A percentile compares a stretch with the other conserved stretches of the same genome.
Evolutionary conservation across 2,329 filamentous ascomycete genomes (phyloP).

Genomic region (Teratosphaeria destructans): DNA sequence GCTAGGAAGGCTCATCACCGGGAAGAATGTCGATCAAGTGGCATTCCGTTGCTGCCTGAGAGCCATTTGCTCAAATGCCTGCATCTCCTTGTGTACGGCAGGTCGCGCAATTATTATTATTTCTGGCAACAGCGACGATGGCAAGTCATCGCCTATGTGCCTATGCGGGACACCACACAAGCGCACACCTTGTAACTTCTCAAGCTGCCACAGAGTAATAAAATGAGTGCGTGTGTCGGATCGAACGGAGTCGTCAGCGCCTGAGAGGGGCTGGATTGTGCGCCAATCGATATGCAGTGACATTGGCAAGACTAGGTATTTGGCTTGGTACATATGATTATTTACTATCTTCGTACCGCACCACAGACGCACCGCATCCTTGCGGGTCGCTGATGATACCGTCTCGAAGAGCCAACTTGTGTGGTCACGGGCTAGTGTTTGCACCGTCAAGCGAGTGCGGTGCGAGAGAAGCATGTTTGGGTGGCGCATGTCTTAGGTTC

Average conservation of each 20-base stretch:
- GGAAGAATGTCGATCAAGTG: not conserved
- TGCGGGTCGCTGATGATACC: not conserved
- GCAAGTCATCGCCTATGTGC: not conserved
- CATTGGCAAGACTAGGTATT: not conserved
- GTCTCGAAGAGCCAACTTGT: not conserved
- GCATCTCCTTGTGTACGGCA: not conserved
- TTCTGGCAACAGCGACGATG: not conserved
- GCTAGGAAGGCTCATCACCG: not conserved
- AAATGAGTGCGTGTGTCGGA: not conserved
- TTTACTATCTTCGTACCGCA: not conserved
- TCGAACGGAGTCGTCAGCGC: not conserved
- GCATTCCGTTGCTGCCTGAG: not conserved
- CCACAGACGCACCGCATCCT: not conserved
- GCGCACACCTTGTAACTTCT: not conserved
- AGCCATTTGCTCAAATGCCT: not conserved
- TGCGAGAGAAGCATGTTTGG: not conserved
- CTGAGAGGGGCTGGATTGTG: not conserved
- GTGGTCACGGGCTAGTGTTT: not conserved
- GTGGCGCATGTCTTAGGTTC: not conserved
- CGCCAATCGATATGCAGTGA: not conserved
- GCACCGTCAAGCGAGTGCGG: not conserved
- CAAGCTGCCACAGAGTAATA: not conserved
- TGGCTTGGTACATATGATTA: not conserved
- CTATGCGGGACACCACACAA: not conserved
- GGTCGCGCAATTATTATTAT: not conserved